Base-by-base conservation (phyloP, 2,329 filamentous ascomycete genomes). In the Uncinocarpus reesii region DNA sequence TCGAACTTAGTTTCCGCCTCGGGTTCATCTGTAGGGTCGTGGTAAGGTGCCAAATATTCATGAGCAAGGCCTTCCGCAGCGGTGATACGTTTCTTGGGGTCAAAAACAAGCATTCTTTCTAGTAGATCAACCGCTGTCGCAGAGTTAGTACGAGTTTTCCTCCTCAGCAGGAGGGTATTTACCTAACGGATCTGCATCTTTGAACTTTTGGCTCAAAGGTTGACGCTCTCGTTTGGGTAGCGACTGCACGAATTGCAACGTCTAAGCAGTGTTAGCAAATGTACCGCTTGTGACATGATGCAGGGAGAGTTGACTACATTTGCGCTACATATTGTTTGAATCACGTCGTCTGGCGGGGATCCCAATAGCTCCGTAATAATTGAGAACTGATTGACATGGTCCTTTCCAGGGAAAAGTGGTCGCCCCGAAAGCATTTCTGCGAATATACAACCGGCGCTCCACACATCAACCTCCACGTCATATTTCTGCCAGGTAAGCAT, bases 401-500 rank as follows among this genome's bases (percentile, higher is more conserved):
- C 92, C 73, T 98, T 98, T 65, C 92, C 92, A 0, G 92, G 92
- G 76, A 98, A 98, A 18, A 98, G 73, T 26, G 92, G 92, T 73
- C 96, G 96, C 64, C 92, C 92, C 71, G 51, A 50, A 51, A 98
- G 78, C 92, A 98, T 98, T 72, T 98, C 92, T 35, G 92, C 92
- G 60, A 98, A 96, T 65, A 98, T 98, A 71, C 92, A 98, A 52
- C 92, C 92, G 15, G 90, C 90, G 65, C 92, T 96, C 92, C 92
- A 98, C 65, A 98, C 95, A 66, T 98, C 92, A 50, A 98, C 92
- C 72, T 96, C 92, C 41, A 96, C 83, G 59, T 98, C 92, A 71
- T 98, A 98, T 73, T 98, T 98, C 75, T 98, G 92, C 92, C 92
- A 98, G 56, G 92, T 96, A 65, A 98, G 87, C 92, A 98, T 98